Evolutionary conservation across 2,329 filamentous ascomycete species (phyloP), one percentile per base, ranked within the genome.

Genomic region (Ilyonectria sp.): DNA sequence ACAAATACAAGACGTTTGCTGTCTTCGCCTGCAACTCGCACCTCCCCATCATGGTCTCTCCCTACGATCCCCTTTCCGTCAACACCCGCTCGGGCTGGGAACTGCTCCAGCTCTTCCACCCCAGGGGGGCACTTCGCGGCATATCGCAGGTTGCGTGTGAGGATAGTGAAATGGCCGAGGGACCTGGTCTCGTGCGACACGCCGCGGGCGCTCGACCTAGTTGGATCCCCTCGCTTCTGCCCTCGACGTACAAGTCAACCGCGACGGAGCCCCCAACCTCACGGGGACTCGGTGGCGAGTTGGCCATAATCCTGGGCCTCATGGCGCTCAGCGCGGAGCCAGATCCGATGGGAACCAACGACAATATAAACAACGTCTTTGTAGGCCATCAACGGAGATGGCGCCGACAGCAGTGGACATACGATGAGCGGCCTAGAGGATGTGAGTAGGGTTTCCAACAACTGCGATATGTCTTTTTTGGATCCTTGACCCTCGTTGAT

Each of bases 181-280:
- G 70, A 1, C 66, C 53, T 0, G 75, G 68, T 0, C 66, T 64
- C 0, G 21, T 71, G 9, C 75, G 79, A 33, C 78, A 76, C n/a
- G 79, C 79, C 2, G 77, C 76, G 1, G 82, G 81, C 0, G 50
- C 44, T 0, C 61, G 65, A 1, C 76, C 82, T 0, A 76, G 69
- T n/a, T 84, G 82, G 82, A 78, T 84, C 2, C 81, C 82, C 0
- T 65, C 71, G 9, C 67, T 84, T 13, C 71, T 84, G 2, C 82
- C 82, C 0, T 8, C 15, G 15, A 73, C 72, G 1, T 83, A 81
- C 63, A 56, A 43, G 19, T 74, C 75, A 35, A 72, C 73, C 0
- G 2, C 9, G 3, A 1, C 46, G 2, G 15, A 40, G 6, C 9
- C 63, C 1, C 71, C 56, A 3, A 50, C 6, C 0, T 83, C 82